phyloP scores from a whole-genome alignment of 1,139 yeast genomes.

The Pichia sp. region DNA sequence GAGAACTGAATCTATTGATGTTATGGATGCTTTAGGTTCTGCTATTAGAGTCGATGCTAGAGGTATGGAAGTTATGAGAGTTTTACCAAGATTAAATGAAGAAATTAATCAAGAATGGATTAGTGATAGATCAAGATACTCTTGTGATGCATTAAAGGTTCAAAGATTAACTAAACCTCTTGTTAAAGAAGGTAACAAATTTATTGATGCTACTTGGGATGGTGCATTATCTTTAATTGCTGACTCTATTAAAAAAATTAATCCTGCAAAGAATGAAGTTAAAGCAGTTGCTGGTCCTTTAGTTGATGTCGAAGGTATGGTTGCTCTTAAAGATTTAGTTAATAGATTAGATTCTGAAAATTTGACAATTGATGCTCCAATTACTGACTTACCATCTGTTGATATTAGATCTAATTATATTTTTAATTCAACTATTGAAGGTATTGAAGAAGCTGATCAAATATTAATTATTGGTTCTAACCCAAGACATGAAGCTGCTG shows the following conservation, averaged over 20 bases:
- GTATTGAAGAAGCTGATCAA: slow-evolving; percentile 78
- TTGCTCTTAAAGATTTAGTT: slow-evolving; percentile 72
- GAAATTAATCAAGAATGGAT: slow-evolving; percentile 92
- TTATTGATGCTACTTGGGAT: slow-evolving; percentile 82
- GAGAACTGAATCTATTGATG: slow-evolving; percentile 84
- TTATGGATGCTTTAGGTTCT: slow-evolving; percentile 78
- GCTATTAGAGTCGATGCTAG: slow-evolving; percentile 80
- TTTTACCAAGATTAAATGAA: slow-evolving; percentile 79
- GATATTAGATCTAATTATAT: slow-evolving; percentile 76
- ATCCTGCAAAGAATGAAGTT: slow-evolving; percentile 65
- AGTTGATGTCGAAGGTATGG: slow-evolving; percentile 77
- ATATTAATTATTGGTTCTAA: slow-evolving; percentile 77
- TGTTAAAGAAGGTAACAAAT: slow-evolving; percentile 63
- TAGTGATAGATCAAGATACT: slow-evolving; percentile 80
- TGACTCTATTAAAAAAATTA: slow-evolving; percentile 50
- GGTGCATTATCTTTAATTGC: slow-evolving; percentile 73
- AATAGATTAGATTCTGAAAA: slow-evolving; percentile 79
- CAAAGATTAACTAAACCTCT: slow-evolving; percentile 83
- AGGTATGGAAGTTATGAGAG: slow-evolving; percentile 86
- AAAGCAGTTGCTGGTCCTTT: slow-evolving; percentile 82
- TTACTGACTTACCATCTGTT: slow-evolving; percentile 50
- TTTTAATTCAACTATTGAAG: slow-evolving; percentile 74
- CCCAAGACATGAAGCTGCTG: slow-evolving; percentile 90
- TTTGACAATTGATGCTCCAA: slow-evolving; percentile 63
- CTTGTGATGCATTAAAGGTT: slow-evolving; percentile 80